A percentile compares a stretch with the other conserved stretches of the same genome.
phyloP scores from a whole-genome alignment of 768 basidiomycete species.

The Xerocomellus chrysenteron region DNA sequence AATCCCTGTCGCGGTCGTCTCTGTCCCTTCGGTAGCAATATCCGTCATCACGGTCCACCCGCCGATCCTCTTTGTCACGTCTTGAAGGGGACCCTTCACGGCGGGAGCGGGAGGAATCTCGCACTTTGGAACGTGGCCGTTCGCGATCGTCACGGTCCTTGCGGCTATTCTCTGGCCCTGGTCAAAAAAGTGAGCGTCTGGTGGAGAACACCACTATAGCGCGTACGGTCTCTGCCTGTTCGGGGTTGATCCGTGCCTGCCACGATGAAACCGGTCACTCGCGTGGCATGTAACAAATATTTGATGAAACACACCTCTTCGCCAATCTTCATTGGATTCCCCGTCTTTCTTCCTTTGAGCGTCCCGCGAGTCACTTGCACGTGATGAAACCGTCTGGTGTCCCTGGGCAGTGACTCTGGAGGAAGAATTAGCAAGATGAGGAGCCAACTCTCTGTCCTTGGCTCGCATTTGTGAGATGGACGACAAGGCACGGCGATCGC shows the following conservation, averaged over 20 bases:
- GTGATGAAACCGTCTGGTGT: constrained; percentile 38
- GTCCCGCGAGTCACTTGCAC: constrained; percentile 61
- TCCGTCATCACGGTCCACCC: constrained; percentile 35
- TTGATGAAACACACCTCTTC: constrained; percentile 57
- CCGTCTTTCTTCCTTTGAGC: constrained; percentile 63
- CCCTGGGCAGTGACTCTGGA: constrained; percentile 40
- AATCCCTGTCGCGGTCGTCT: constrained; percentile 41
- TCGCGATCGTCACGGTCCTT: constrained; percentile 64
- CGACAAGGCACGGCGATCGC: constrained; percentile 64
- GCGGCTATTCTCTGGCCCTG: constrained; percentile 55
- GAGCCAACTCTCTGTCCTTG: constrained; percentile 67
- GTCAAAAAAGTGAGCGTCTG: constrained; percentile 9
- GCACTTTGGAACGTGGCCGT: constrained; percentile 59
- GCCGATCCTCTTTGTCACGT: constrained; percentile 45
- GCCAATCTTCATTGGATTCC: constrained; percentile 81
- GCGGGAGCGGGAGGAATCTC: constrained; percentile 61
- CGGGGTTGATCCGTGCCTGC: constrained; percentile 51
- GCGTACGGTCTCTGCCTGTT: constrained; percentile 59
- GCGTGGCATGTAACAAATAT: background rate
- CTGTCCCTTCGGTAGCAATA: constrained; percentile 26
- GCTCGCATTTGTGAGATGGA: constrained; percentile 49
- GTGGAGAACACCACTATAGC: background rate
- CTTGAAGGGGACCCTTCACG: constrained; percentile 56
- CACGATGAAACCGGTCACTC: background rate
- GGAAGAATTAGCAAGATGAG: constrained; percentile 51